Percentiles rank a stretch among this genome's conserved stretches.
Evolutionary conservation across 306 rosid species (phyloP).

Genomic region (Casuarina cunninghamiana): DNA sequence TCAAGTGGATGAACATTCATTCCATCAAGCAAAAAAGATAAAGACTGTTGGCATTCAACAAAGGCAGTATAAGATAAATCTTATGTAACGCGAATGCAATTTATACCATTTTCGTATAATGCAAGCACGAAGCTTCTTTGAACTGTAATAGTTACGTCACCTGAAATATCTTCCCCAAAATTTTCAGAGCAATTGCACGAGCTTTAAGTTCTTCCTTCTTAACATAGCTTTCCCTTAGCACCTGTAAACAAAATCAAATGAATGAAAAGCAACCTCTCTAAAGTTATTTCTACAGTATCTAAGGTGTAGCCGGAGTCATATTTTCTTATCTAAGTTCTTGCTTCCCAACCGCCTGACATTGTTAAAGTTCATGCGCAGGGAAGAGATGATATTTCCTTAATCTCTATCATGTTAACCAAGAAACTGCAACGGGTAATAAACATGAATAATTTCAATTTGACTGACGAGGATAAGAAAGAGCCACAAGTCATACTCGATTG

Average conservation of each 20-base stretch:
- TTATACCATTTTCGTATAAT: not conserved
- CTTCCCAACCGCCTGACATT: not conserved
- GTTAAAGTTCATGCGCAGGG: not conserved
- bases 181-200: slow-evolving; percentile 77
- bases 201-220: slow-evolving; percentile 81
- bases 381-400: not conserved
- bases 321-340: slow-evolving; percentile 14
- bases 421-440: slow-evolving; percentile 1
- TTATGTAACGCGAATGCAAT: not conserved
- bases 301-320: not conserved
- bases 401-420: not conserved
- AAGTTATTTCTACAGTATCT: not conserved
- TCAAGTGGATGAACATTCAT: not conserved
- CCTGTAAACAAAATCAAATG: slow-evolving; percentile 47
- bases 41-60: not conserved
- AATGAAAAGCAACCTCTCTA: slow-evolving; percentile 14
- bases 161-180: slow-evolving; percentile 85
- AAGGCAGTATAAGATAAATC: not conserved
- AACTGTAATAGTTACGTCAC: slow-evolving; percentile 32
- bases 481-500: not conserved
- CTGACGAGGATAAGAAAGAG: not conserved
- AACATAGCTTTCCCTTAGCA: slow-evolving; percentile 63
- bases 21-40: not conserved
- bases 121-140: not conserved
- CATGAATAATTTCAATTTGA: slow-evolving; percentile 12